These are phyloP conservation scores for Cadophora sp. DNA, from an alignment of 2,329 filamentous ascomycete genomes.

Conservation along the genomic window DNA sequence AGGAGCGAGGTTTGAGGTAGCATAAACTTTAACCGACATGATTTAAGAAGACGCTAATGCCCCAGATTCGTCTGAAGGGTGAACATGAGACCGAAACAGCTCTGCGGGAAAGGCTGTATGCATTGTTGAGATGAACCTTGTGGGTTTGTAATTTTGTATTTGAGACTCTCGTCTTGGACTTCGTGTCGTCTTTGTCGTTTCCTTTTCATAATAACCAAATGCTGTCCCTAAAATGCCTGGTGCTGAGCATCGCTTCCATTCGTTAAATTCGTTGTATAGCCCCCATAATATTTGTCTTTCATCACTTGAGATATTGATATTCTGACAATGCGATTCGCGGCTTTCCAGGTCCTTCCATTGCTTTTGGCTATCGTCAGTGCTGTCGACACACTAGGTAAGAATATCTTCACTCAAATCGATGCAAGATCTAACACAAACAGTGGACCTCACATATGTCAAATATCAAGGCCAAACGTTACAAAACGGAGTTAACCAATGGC, in stretches of 20 bases:
- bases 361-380: background rate
- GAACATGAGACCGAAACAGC: conserved; percentile 15
- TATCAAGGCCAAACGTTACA: conserved; percentile 18
- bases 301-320: background rate
- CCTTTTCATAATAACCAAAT: background rate
- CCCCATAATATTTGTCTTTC: background rate
- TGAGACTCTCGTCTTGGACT: background rate
- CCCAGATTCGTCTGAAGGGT: conserved; percentile 22
- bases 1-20: background rate
- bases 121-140: background rate
- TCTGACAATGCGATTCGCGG: background rate
- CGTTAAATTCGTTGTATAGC: background rate
- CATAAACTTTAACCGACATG: background rate
- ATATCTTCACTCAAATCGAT: background rate
- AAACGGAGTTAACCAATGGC: conserved; percentile 22
- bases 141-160: background rate
- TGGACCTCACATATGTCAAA: conserved; percentile 6
- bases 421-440: background rate
- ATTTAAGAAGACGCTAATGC: conserved; percentile 14
- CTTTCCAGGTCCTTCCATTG: background rate
- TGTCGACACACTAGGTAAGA: background rate
- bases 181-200: background rate
- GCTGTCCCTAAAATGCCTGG: background rate
- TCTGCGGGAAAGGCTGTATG: conserved; percentile 1
- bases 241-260: background rate